phyloP scores from a whole-genome alignment of 2,329 filamentous ascomycete species.

The Capronia americana region DNA sequence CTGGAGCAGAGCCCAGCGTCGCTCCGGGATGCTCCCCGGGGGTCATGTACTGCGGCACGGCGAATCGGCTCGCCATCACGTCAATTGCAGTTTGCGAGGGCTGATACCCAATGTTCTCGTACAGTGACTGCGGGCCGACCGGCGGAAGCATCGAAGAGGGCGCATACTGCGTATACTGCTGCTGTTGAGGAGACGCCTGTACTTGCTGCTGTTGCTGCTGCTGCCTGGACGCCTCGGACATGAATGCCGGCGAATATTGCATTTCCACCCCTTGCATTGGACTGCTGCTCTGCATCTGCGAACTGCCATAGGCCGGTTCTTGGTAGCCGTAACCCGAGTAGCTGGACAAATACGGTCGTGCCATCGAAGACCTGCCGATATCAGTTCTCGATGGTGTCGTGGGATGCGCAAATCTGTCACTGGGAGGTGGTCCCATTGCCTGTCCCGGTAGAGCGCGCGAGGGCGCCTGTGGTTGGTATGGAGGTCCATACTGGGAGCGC shows the following conservation, averaged over 20 bases:
- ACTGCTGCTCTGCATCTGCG: slow-evolving; percentile 57
- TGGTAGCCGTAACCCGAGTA: slow-evolving; percentile 61
- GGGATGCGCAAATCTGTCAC: slow-evolving; percentile 57
- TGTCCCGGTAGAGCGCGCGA: slow-evolving; percentile 38
- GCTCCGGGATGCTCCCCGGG: slow-evolving; percentile 69
- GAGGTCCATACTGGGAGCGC: slow-evolving; percentile 76
- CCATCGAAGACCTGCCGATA: slow-evolving; percentile 46
- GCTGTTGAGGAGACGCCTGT: slow-evolving; percentile 48
- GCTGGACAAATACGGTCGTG: slow-evolving; percentile 46
- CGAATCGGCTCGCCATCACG: slow-evolving; percentile 72
- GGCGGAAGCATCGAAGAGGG: slow-evolving; percentile 71
- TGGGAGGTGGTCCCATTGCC: slow-evolving; percentile 50
- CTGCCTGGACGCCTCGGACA: slow-evolving; percentile 51
- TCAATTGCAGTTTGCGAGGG: slow-evolving; percentile 76
- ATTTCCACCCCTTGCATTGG: slow-evolving; percentile 61
- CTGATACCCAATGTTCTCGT: slow-evolving; percentile 78
- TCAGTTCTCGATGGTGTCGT: slow-evolving; percentile 46
- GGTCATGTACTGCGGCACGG: slow-evolving; percentile 76
- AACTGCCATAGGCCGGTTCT: slow-evolving; percentile 61
- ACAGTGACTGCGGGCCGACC: slow-evolving; percentile 65
- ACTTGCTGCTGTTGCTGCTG: slow-evolving; percentile 41
- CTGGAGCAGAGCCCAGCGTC: slow-evolving; percentile 62
- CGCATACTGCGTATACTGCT: slow-evolving; percentile 64
- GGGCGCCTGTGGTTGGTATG: slow-evolving; percentile 61
- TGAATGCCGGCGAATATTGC: slow-evolving; percentile 71